Base-by-base conservation (phyloP, 169 alveolate genomes). In the Eimeria maxima region DNA sequence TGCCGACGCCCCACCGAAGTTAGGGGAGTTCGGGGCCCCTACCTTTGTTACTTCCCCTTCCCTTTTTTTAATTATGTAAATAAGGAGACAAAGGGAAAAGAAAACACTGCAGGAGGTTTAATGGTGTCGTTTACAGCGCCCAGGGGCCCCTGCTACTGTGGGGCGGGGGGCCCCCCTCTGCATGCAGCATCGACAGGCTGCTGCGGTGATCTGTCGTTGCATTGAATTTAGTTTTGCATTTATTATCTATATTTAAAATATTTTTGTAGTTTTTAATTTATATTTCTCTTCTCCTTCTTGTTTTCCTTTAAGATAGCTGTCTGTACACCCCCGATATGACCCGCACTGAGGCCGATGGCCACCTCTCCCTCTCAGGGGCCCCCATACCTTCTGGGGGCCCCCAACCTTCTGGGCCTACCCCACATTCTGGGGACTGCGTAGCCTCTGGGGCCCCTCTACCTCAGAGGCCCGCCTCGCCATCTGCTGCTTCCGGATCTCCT, bases 101-200 rank as follows among this genome's bases (percentile, higher is more conserved):
- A 29, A 67, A 14, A 67, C 45, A 67, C 22, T n/a, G 22, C 13
- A 33, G 38, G 38, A 33, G 38, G 38, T 33, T 33, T 33, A 33
- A 33, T 33, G 38, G 38, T 33, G 38, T 33, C 1, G 38, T 10
- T 67, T 14, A n/a, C 29, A 14, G 16, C 0, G 3, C 45, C 13
- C 29, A 67, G 78, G 78, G 78, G 78, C 78, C 78, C 78, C 78
- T 29, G 63, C 4, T 67, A n/a, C 22, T 13, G 78, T 13, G 78
- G 29, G 42, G n/a, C 78, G 78, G 78, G 63, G 63, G 63, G 63
- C 63, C 63, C 63, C 63, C 63, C 63, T 8, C 3, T 29, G 78
- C 78, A 67, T 67, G 78, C 78, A 24, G 29, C 22, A 10, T 10
- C 78, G 13, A n/a, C 6, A 13, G 13, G 11, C n/a, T 20, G 45